Evolutionary conservation across 1,284 basidiomycete genomes (phyloP), one percentile per base, ranked within the genome.

Genomic region (Pisolithus thermaeus): DNA sequence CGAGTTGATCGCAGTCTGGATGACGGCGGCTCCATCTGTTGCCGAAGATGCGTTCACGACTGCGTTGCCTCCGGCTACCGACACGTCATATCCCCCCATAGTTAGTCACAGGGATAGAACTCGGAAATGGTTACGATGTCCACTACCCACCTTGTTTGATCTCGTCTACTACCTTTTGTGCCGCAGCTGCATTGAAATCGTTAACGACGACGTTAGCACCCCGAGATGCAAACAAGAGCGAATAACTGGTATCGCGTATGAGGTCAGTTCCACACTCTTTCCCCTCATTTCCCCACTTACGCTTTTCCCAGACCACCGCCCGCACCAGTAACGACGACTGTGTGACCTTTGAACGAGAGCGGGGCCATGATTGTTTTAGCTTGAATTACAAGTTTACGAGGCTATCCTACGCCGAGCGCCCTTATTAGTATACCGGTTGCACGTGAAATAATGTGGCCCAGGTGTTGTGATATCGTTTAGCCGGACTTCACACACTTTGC

Each of bases 201-300:
- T 97, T 97, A 41, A 98, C 90, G 57, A 99, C 90, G 54, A 99
- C 84, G 62, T 92, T 94, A 16, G 94, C 93, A 11, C 96, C 96
- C 51, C 92, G 80, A 11, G 89, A 81, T 30, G 93, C 95, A 68
- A 93, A 97, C 60, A 94, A 79, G 51, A 90, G 74, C 1, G 95
- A 90, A 71, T 99, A 97, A 28, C 95, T 94, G 65, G 2, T n/a
- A 28, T 16, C 22, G 36, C 20, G 16, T 76, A 89, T 67, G 64
- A 97, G 89, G 88, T 81, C 83, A 87, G 51, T 96, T 96, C 1
- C 27, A 98, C 79, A 35, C 96, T 96, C 56, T 92, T 92, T 32
- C 96, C 97, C 99, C 58, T 98, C 76, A 59, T 99, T 81, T 18
- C 14, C 44, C 20, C n/a, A 77, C 90, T 67, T 64, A 97, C 90